These are phyloP conservation scores for Leccinum barrowsii DNA, from an alignment of 768 basidiomycete genomes.

Conservation along the genomic window DNA sequence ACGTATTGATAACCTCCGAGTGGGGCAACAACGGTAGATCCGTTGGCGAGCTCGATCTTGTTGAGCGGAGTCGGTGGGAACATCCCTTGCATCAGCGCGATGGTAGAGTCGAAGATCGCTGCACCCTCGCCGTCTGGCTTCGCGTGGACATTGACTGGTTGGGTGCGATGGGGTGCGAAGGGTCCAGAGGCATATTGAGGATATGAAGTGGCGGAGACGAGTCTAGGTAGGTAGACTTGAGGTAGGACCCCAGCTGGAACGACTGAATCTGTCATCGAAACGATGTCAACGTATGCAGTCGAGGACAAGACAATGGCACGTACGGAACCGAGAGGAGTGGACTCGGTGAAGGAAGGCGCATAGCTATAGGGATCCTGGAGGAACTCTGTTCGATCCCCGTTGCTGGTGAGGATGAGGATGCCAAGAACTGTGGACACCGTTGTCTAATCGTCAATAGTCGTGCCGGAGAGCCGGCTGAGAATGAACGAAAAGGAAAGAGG, in stretches of 20 bases:
- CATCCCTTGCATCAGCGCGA: slow-evolving; percentile 78
- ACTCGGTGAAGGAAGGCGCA: slow-evolving; percentile 57
- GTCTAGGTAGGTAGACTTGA: slow-evolving; percentile 67
- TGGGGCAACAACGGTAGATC: slow-evolving; percentile 66
- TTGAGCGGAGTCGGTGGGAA: slow-evolving; percentile 74
- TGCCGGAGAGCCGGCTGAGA: not conserved
- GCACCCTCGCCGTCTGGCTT: slow-evolving; percentile 80
- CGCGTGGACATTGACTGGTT: slow-evolving; percentile 69
- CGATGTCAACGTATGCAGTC: slow-evolving; percentile 4
- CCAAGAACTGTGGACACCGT: slow-evolving; percentile 51
- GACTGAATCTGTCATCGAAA: slow-evolving; percentile 55
- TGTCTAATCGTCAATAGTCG: slow-evolving; percentile 13
- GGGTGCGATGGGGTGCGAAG: slow-evolving; percentile 54
- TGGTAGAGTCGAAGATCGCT: slow-evolving; percentile 79
- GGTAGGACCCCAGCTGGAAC: slow-evolving; percentile 54
- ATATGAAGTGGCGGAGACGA: slow-evolving; percentile 65
- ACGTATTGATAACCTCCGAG: slow-evolving; percentile 86
- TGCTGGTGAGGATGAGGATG: slow-evolving; percentile 72
- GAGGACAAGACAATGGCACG: slow-evolving; percentile 14
- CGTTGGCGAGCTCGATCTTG: slow-evolving; percentile 74
- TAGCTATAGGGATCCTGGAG: slow-evolving; percentile 72
- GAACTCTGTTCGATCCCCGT: slow-evolving; percentile 68
- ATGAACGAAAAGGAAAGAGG: slow-evolving; percentile 2
- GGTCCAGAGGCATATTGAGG: slow-evolving; percentile 61
- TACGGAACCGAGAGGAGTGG: slow-evolving; percentile 76